Conservation (phyloP, 306 rosid genomes). For the Morella rubra region DNA sequence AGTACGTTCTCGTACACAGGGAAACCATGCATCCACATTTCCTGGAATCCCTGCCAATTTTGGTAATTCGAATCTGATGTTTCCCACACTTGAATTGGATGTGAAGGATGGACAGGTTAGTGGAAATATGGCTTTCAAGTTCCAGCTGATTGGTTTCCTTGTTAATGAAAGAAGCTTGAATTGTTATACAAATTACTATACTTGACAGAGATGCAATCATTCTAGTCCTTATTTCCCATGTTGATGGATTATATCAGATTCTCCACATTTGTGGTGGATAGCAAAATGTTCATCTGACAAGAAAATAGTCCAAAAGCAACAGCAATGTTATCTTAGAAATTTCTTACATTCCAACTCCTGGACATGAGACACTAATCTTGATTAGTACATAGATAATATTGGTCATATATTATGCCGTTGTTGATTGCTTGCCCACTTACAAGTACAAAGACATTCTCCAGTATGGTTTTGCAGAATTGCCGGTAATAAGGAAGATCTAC, state of each 20-base stretch:
- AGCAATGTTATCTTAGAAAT: background rate
- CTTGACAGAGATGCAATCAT: background rate
- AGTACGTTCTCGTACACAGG: slow-evolving; percentile 21
- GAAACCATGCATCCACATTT: slow-evolving; percentile 21
- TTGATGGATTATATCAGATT: background rate
- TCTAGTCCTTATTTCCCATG: background rate
- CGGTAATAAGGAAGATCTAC: background rate
- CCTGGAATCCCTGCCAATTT: slow-evolving; percentile 23
- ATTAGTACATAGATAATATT: background rate
- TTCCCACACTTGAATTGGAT: slow-evolving; percentile 25
- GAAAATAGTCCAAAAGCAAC: background rate
- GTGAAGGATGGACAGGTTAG: slow-evolving; percentile 39
- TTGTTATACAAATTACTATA: slow-evolving; percentile 8
- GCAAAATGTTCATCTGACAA: background rate
- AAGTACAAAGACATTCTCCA: background rate
- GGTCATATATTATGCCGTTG: background rate
- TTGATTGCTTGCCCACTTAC: background rate
- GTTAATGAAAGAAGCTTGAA: slow-evolving; percentile 14
- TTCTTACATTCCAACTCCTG: background rate
- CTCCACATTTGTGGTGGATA: background rate
- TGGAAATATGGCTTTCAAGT: slow-evolving; percentile 14
- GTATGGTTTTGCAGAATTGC: background rate
- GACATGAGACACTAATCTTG: background rate
- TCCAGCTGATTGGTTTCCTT: slow-evolving; percentile 17
- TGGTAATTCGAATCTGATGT: slow-evolving; percentile 21